Evolutionary conservation across 2,329 filamentous ascomycete species (phyloP).

Genomic region (Aphanoascus verrucosus): DNA sequence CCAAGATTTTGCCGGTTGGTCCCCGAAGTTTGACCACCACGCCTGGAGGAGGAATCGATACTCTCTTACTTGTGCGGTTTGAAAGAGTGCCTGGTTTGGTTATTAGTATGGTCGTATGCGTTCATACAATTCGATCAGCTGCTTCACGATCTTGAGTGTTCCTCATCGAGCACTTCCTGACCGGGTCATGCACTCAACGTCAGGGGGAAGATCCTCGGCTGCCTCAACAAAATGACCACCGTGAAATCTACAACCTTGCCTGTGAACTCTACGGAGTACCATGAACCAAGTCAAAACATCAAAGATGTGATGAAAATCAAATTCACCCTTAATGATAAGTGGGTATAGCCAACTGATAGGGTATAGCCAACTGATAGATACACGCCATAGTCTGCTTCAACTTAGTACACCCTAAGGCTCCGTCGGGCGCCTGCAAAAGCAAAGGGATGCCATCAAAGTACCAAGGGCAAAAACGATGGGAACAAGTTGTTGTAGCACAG

Average conservation of each 20-base stretch:
- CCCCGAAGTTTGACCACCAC: too few relatives aligned
- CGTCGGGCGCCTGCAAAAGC: neutral
- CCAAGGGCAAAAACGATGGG: neutral
- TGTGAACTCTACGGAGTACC: neutral
- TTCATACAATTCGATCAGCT: too few relatives aligned
- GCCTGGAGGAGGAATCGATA: too few relatives aligned
- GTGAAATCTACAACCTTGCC: too few relatives aligned
- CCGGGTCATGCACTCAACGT: neutral
- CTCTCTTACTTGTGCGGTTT: too few relatives aligned
- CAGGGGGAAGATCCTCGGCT: neutral
- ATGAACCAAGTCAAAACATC: neutral
- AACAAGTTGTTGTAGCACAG: neutral
- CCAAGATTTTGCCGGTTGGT: too few relatives aligned
- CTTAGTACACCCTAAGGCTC: neutral
- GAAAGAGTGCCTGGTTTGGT: too few relatives aligned
- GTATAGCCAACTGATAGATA: neutral
- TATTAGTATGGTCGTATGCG: too few relatives aligned
- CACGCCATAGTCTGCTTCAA: neutral
- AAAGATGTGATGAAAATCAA: neutral
- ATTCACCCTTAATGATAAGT: constrained; percentile 4
- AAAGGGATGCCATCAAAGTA: neutral
- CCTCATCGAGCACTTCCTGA: too few relatives aligned
- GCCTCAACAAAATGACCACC: too few relatives aligned
- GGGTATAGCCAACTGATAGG: neutral
- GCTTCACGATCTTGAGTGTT: too few relatives aligned